Base-by-base conservation (phyloP, 106 monocot genomes). In the Xerophyta viscosa region DNA sequence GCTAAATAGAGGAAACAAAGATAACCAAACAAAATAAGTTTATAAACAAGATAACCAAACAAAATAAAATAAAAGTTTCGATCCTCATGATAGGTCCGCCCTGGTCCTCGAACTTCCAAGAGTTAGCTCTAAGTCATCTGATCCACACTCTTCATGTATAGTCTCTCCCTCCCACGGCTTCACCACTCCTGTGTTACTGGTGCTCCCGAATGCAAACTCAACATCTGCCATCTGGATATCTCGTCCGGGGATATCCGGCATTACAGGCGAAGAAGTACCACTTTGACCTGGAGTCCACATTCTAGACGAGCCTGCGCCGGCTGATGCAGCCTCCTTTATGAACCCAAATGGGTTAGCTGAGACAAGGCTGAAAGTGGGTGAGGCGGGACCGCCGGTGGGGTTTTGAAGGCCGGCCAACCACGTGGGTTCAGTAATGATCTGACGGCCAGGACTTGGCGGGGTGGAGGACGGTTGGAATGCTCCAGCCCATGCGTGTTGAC, bases 151-250 rank as follows among this genome's bases (percentile, higher is more conserved):
- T 67, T 84, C 84, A 31, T 84, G 84, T n/a, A 84, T 84, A 56
- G 55, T 71, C 71, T 84, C 84, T 1, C 84, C 84, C 36, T 78
- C 84, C 84, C 84, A 84, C 14, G 84, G 53, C 52, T 79, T 79
- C 59, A 84, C 78, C 50, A 64, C 31, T 1, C 56, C 72, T 49
- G 62, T 77, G 52, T 71, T 62, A 43, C 79, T 62, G 30, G 69
- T 60, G 69, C 69, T 69, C 21, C 74, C 78, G 44, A 84, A 84
- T 39, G 83, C 74, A 49, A 84, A 84, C 52, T 83, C 83, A 55
- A 55, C 51, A 27, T 71, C 66, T 0, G 66, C 63, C 72, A 72
- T 72, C 13, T 57, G 58, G 31, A 71, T 41, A 27, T 71, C 77
- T 0, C 20, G 52, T 26, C 19, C 43, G 29, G 47, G 12, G 10